phyloP scores from a whole-genome alignment of 2,329 filamentous ascomycete species.

The Cladophialophora immunda region DNA sequence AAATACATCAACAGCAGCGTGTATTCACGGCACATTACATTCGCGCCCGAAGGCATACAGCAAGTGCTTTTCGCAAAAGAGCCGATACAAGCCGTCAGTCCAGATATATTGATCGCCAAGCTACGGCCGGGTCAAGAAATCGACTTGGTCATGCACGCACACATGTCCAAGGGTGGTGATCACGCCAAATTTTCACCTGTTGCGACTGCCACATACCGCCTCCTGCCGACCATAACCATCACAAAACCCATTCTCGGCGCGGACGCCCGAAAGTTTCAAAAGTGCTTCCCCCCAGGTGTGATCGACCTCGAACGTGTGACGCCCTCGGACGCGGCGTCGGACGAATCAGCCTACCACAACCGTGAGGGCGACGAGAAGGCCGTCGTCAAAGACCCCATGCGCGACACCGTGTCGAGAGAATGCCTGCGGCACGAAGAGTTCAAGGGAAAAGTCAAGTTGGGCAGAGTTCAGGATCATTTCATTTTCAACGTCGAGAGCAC shows the following conservation, averaged over 20 bases:
- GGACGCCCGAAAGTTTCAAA: conserved; percentile 87
- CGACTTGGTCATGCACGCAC: conserved; percentile 86
- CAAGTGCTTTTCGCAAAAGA: conserved; percentile 66
- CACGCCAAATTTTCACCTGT: conserved; percentile 98
- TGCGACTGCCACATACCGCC: conserved; percentile 89
- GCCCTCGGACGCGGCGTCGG: conserved; percentile 66
- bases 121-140: conserved; percentile 89
- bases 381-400: conserved; percentile 86
- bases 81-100: conserved; percentile 80
- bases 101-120: conserved; percentile 93
- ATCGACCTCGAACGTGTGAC: conserved; percentile 81
- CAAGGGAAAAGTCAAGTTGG: conserved; percentile 92
- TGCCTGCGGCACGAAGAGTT: conserved; percentile 92
- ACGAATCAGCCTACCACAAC: conserved; percentile 73
- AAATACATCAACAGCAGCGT: conserved; percentile 87
- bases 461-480: conserved; percentile 90
- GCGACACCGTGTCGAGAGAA: conserved; percentile 94
- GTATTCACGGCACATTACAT: conserved; percentile 80
- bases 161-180: conserved; percentile 92
- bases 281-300: conserved; percentile 89
- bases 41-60: conserved; percentile 76
- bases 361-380: conserved; percentile 84
- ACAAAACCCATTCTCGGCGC: conserved; percentile 80
- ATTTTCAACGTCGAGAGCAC: conserved; percentile 96
- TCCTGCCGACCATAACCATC: conserved; percentile 89